Percentiles rank a stretch among this genome's conserved stretches.
phyloP scores from a whole-genome alignment of 495 filamentous ascomycete species.

The Penicillium odoratum region DNA sequence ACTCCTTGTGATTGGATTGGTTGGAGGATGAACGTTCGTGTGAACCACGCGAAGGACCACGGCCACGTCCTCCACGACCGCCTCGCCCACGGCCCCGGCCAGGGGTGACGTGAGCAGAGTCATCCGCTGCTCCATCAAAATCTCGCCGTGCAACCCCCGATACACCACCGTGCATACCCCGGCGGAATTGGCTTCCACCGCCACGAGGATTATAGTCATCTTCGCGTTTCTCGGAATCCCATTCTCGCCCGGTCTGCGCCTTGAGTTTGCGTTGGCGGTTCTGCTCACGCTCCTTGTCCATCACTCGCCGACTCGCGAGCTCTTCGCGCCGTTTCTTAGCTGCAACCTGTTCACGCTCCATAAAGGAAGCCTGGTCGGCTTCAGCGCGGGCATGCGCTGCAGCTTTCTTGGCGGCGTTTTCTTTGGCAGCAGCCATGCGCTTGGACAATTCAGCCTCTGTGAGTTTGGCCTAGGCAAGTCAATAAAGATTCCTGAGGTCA shows the following conservation, averaged over 20 bases:
- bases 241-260: constrained; percentile 66
- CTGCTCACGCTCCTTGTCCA: constrained; percentile 70
- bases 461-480: constrained; percentile 55
- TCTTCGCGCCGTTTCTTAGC: constrained; percentile 57
- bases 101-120: constrained; percentile 12
- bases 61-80: constrained; percentile 35
- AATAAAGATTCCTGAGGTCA: constrained; percentile 8
- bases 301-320: constrained; percentile 52
- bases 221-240: constrained; percentile 74
- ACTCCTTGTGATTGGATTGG: constrained; percentile 17
- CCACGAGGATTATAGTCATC: constrained; percentile 54
- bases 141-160: constrained; percentile 38
- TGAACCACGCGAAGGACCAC: constrained; percentile 33
- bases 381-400: constrained; percentile 66
- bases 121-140: constrained; percentile 29
- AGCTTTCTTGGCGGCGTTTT: constrained; percentile 56
- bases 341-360: constrained; percentile 62
- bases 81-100: constrained; percentile 29
- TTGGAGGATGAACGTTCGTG: constrained; percentile 25
- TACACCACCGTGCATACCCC: constrained; percentile 64
- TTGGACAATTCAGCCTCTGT: constrained; percentile 66
- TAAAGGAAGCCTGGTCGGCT: constrained; percentile 66
- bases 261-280: constrained; percentile 71
- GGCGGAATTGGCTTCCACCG: constrained; percentile 46
- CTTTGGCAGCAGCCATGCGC: constrained; percentile 57